A percentile compares a stretch with the other conserved stretches of the same genome.
phyloP scores from a whole-genome alignment of 108 stramenopile genomes.

The Nitzschia palea region DNA sequence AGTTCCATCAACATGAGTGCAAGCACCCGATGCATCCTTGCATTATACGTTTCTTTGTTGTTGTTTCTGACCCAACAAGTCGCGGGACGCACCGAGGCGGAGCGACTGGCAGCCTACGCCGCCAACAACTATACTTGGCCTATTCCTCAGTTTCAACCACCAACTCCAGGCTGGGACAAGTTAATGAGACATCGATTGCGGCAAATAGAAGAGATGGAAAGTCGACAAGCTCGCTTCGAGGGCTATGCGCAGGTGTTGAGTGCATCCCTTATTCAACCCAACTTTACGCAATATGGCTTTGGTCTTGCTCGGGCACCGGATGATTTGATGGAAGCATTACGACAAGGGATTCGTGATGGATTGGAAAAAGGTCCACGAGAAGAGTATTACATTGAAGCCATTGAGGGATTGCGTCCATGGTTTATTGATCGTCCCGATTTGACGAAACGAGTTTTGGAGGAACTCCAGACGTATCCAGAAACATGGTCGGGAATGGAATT shows the following conservation, averaged over 20 bases:
- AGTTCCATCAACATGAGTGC: too few relatives aligned
- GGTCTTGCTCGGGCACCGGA: constrained; percentile 62
- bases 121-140: constrained; percentile 78
- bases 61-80: too few relatives aligned
- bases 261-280: constrained; percentile 43
- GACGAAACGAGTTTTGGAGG: constrained; percentile 50
- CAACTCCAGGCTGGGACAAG: constrained; percentile 62
- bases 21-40: too few relatives aligned
- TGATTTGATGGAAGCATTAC: constrained; percentile 53
- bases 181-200: constrained; percentile 59
- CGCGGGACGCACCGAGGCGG: constrained; percentile 12
- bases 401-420: constrained; percentile 39
- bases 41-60: too few relatives aligned
- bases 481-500: constrained; percentile 61
- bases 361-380: constrained; percentile 19
- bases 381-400: constrained; percentile 41
- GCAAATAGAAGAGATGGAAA: constrained; percentile 54
- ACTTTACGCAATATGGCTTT: constrained; percentile 79
- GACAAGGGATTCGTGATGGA: constrained; percentile 47
- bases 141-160: constrained; percentile 40
- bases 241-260: constrained; percentile 61
- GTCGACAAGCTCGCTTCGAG: constrained; percentile 48
- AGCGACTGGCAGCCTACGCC: constrained; percentile 52
- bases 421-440: constrained; percentile 55
- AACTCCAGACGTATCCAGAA: constrained; percentile 66